Evolutionary conservation across 1,139 yeast genomes (phyloP).

Genomic region (Debaryomycetaceae sp.): DNA sequence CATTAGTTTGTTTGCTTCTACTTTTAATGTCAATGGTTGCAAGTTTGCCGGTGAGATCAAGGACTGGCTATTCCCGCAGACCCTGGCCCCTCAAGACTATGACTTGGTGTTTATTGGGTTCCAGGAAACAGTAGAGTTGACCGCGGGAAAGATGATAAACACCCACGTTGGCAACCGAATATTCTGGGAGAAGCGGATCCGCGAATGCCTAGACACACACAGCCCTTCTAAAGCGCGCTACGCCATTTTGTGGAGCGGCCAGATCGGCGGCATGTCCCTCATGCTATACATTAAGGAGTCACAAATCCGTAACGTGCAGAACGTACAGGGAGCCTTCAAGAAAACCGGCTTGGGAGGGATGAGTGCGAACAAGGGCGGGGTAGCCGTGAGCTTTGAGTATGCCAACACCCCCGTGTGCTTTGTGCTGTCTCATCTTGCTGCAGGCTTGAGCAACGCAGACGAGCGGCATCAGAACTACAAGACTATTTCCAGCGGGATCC

Average conservation of each 20-base stretch:
- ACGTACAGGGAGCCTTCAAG: conserved; percentile 67
- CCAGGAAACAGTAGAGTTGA: conserved; percentile 86
- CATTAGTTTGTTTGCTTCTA: conserved; percentile 48
- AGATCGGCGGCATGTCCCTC: conserved; percentile 84
- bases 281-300: conserved; percentile 22
- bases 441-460: conserved; percentile 67
- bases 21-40: conserved; percentile 63
- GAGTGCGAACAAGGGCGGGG: conserved; percentile 93
- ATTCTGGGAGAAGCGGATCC: conserved; percentile 71
- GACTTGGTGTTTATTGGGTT: conserved; percentile 78
- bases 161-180: conserved; percentile 62
- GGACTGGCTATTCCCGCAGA: conserved; percentile 46
- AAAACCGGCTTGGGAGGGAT: conserved; percentile 71
- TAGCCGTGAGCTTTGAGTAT: conserved; percentile 70
- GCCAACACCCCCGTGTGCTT: conserved; percentile 34
- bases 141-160: conserved; percentile 81
- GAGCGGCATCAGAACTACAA: conserved; percentile 72
- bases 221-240: conserved; percentile 35
- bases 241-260: conserved; percentile 72
- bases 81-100: conserved; percentile 20
- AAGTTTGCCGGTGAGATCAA: conserved; percentile 40
- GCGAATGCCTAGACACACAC: conserved; percentile 39
- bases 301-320: conserved; percentile 39
- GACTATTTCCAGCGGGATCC: conserved; percentile 49
- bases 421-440: conserved; percentile 71